Evolutionary conservation across 208 protist genomes (phyloP), one percentile per base, ranked within the genome.

Genomic region (Trypanosoma scelopori): DNA sequence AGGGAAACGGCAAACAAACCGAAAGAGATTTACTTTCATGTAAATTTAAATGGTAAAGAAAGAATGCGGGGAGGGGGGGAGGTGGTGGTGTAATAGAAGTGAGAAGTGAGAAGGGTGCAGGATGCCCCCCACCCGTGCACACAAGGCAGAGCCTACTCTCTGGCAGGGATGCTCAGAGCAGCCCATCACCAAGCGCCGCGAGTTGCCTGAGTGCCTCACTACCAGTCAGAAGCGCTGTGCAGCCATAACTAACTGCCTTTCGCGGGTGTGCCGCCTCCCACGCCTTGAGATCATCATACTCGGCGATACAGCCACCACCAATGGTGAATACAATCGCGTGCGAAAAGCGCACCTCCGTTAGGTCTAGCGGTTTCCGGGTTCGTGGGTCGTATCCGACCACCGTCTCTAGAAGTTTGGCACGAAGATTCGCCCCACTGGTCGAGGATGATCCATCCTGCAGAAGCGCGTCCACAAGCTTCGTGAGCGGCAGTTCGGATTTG

Each of bases 201-300:
- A 97, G 73, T 63, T 97, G 83, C 7, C 73, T 63, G 15, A 97
- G 77, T 45, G 93, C 81, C 60, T 93, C 84, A 58, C 87, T 85
- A 6, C 91, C 91, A 13, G 85, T 85, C 5, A 85, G 60, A 32
- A 97, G 43, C 0, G 83, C 76, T 18, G 91, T 95, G 71, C 88
- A 92, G 43, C 91, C 91, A 77, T 97, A 97, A 53, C 74, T 87
- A 20, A 97, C 89, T 5, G 83, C 76, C 69, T 95, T 95, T 20
- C 79, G 65, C 23, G 74, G 80, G 55, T 82, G 85, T 41, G 61
- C 65, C 7, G 82, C 69, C 69, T 96, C 88, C 89, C 91, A 96
- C 12, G 37, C 28, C 70, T 94, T 94, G 50, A 97, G 71, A 65
- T 97, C 87, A 56, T 94, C 89, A 71, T 95, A 97, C 79, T 97